These are phyloP conservation scores for Dioscorea dumetorum DNA, from an alignment of 106 monocot species.

Conservation along the genomic window DNA sequence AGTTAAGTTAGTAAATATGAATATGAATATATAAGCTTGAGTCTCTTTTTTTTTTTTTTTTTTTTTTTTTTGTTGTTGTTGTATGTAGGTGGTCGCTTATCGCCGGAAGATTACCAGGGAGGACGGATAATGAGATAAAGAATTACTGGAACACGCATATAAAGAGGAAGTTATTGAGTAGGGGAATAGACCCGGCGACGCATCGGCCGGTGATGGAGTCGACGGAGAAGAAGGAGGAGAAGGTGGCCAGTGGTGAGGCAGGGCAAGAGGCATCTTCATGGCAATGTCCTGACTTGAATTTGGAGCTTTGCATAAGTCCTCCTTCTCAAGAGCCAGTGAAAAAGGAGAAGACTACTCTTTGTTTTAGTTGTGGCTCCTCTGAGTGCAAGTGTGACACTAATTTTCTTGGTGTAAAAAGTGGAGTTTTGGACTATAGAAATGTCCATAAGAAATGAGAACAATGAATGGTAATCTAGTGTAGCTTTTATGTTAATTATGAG, in stretches of 20 bases:
- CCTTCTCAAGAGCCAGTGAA: conserved; percentile 25
- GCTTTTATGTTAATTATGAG: background rate
- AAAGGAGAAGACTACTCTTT: conserved; percentile 18
- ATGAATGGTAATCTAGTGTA: background rate
- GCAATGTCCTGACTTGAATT: conserved; percentile 48
- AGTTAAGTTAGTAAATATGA: too few species aligned
- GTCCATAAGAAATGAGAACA: conserved; percentile 16
- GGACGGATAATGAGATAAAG: conserved; percentile 71
- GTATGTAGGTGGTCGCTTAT: conserved; percentile 54
- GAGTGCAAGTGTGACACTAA: conserved; percentile 35
- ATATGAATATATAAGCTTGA: too few species aligned
- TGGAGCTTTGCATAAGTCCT: conserved; percentile 77
- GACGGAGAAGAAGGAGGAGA: conserved; percentile 10
- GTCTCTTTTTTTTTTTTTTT: too few species aligned
- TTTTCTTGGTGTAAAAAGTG: conserved; percentile 21
- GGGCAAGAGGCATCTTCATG: background rate
- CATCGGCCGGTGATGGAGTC: conserved; percentile 38
- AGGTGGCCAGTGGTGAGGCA: background rate
- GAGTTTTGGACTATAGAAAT: conserved; percentile 39
- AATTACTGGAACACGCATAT: conserved; percentile 79
- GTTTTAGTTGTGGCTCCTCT: conserved; percentile 37
- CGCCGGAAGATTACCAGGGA: conserved; percentile 49
- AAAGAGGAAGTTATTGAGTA: conserved; percentile 45
- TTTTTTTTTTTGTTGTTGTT: too few species aligned
- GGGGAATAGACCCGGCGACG: conserved; percentile 51